Evolutionary conservation across 2,329 filamentous ascomycete genomes (phyloP).

Genomic region (Beauveria caledonica): DNA sequence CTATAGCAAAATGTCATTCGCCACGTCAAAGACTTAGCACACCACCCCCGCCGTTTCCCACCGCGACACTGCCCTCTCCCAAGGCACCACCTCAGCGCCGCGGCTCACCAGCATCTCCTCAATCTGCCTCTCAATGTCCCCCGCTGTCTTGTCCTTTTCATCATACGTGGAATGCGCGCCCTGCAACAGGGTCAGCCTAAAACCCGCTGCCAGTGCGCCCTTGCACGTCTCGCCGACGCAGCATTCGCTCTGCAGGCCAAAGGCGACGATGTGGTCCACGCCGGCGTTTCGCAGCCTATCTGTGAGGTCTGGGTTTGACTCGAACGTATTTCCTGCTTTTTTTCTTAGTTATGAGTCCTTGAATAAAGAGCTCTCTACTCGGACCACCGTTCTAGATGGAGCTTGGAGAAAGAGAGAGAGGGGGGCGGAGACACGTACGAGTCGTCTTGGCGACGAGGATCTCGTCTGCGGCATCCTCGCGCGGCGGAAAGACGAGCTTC

Average conservation of each 20-base stretch:
- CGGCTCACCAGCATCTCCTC: conserved; percentile 17
- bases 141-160: conserved; percentile 15
- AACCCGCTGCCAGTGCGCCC: conserved; percentile 21
- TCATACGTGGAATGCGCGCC: conserved; percentile 27
- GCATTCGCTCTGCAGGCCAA: conserved; percentile 26
- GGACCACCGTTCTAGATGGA: no score
- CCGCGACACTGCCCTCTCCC: conserved; percentile 15
- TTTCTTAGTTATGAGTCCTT: background rate
- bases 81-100: conserved; percentile 18
- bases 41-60: conserved; percentile 10
- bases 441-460: conserved; percentile 21
- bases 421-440: conserved; percentile 12
- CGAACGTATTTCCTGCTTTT: conserved; percentile 20
- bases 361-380: no score
- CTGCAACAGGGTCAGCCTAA: conserved; percentile 21
- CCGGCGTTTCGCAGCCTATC: conserved; percentile 16
- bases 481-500: conserved; percentile 23
- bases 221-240: conserved; percentile 22
- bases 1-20: background rate
- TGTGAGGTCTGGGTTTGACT: conserved; percentile 23
- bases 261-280: conserved; percentile 19
- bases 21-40: background rate
- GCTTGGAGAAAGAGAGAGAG: no score
- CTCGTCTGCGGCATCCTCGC: conserved; percentile 15
- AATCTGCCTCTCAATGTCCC: conserved; percentile 22